Evolutionary conservation across 208 protist genomes (phyloP).

Genomic region (Crithidia acanthocephali): DNA sequence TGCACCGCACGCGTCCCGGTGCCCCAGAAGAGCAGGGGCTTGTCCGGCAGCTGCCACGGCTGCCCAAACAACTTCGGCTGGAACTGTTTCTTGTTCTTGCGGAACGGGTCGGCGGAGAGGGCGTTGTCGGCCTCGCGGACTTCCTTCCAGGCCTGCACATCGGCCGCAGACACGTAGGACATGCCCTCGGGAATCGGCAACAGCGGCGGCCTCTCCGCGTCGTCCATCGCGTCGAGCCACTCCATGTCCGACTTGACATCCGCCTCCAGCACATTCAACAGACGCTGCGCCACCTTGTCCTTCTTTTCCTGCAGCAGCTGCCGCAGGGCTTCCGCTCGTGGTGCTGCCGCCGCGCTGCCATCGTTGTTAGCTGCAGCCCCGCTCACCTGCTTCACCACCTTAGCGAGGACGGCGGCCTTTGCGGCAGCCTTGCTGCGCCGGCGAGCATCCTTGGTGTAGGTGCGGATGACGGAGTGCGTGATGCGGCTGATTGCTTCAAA

Average conservation of each 20-base stretch:
- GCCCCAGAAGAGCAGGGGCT: constrained; percentile 88
- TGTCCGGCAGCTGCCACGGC: constrained; percentile 74
- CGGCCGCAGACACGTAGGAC: constrained; percentile 85
- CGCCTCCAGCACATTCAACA: constrained; percentile 70
- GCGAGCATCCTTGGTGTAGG: constrained; percentile 25
- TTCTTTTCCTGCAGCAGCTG: constrained; percentile 55
- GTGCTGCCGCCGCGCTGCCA: background rate
- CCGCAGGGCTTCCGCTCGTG: constrained; percentile 39
- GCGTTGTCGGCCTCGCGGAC: constrained; percentile 51
- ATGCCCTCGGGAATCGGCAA: constrained; percentile 84
- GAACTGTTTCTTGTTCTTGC: constrained; percentile 41
- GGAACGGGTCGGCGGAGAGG: constrained; percentile 66
- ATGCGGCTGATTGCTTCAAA: constrained; percentile 78
- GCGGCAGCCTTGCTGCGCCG: constrained; percentile 39
- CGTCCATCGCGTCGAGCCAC: constrained; percentile 84
- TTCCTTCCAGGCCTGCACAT: constrained; percentile 70
- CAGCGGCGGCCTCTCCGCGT: constrained; percentile 81
- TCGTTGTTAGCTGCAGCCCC: constrained; percentile 25
- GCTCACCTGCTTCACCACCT: constrained; percentile 32
- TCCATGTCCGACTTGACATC: constrained; percentile 77
- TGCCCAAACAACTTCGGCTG: constrained; percentile 73
- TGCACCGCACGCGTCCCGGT: constrained; percentile 78
- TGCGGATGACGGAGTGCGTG: constrained; percentile 31
- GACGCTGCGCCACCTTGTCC: constrained; percentile 40
- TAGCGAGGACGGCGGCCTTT: constrained; percentile 30